phyloP scores from a whole-genome alignment of 192 early-diverging fungal genomes.

The Coemansia reversa region DNA sequence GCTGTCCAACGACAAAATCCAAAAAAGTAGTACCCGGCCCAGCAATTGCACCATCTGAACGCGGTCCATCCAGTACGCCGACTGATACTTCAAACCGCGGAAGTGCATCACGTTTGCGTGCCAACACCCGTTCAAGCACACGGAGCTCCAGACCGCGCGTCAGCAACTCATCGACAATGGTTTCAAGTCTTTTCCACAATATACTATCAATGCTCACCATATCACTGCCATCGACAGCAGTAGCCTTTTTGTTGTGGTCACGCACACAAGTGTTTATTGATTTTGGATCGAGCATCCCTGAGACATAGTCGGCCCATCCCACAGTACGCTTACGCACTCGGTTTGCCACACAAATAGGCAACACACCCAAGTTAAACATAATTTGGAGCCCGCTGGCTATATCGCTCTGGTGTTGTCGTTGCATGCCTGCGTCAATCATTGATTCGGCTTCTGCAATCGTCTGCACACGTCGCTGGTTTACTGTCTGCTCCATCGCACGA shows the following conservation, averaged over 20 bases:
- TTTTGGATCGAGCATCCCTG: constrained; percentile 13
- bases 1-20: constrained; percentile 20
- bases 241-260: constrained; percentile 31
- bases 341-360: constrained; percentile 6
- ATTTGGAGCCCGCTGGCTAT: constrained; percentile 34
- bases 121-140: constrained; percentile 41
- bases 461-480: constrained; percentile 5
- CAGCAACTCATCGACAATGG: constrained; percentile 19
- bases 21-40: constrained; percentile 11
- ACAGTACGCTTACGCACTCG: constrained; percentile 12
- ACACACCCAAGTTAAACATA: constrained; percentile 27
- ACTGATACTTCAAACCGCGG: constrained; percentile 30
- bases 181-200: constrained; percentile 26
- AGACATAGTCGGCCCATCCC: constrained; percentile 6
- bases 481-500: constrained; percentile 9
- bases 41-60: background rate
- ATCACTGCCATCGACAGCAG: constrained; percentile 22
- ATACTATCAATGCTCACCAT: constrained; percentile 28
- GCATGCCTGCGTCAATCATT: constrained; percentile 31
- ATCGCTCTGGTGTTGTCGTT: constrained; percentile 24
- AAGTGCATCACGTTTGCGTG: constrained; percentile 31
- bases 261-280: constrained; percentile 15
- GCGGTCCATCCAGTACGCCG: constrained; percentile 8
- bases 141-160: constrained; percentile 27
- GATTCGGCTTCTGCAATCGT: constrained; percentile 14